Evolutionary conservation across 345 rosid genomes (phyloP), one percentile per base, ranked within the genome.

Genomic region (Pistacia atlantica): DNA sequence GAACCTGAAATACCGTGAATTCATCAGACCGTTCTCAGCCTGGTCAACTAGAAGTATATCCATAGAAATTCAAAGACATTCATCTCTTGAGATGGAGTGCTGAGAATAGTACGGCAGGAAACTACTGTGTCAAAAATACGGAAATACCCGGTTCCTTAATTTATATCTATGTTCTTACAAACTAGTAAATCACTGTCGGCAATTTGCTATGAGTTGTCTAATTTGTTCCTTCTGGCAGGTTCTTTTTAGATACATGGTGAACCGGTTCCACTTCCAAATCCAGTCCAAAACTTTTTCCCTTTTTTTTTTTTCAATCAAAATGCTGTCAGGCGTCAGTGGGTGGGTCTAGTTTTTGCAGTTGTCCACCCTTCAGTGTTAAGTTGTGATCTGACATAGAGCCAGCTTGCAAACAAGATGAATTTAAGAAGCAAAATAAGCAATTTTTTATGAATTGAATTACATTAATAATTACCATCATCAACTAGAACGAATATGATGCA

Each of bases 401-500:
- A 16, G 46, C 46, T 42, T 42, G 46, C 46, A 42, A 42, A 42
- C 46, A 42, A 42, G 46, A 42, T 7, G 42, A 12, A 52, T 11
- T 52, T 12, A 13, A 35, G 12, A 52, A 57, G n/a, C 45, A 63
- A 28, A 73, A 35, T 49, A n/a, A 7, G 33, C n/a, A 3, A 62
- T 1, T 63, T 14, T 51, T 65, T 59, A 46, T 60, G 73, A 67
- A 69, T 37, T 33, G 52, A 73, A 58, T 78, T 78, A 51, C 73
- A 55, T 65, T 59, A 67, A 59, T 33, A 71, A 82, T 62, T 59
- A 74, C 48, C 72, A 80, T 83, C 75, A 60, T 33, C 56, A 12
- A 12, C 11, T 75, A 57, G 56, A 65, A 20, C 56, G 72, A 71
- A 56, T 80, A 79, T 74, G 82, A 83, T 78, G 80, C 85, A 80